Evolutionary conservation across 1,284 basidiomycete genomes (phyloP).

Genomic region (Xerocomus minutiporus): DNA sequence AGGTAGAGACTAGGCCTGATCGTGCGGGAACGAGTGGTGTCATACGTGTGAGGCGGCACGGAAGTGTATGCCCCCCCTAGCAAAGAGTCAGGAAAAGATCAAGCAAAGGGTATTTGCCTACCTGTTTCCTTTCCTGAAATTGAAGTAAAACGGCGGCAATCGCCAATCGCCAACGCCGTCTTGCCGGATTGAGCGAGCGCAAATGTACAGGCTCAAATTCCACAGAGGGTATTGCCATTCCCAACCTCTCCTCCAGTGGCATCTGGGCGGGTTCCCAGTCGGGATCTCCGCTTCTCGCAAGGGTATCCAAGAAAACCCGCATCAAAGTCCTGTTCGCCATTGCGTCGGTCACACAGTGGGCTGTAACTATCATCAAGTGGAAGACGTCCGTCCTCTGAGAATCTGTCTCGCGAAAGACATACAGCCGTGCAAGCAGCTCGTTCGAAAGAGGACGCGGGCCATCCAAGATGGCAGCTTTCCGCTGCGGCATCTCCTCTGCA

Average conservation of each 20-base stretch:
- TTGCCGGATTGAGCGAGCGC: constrained; percentile 31
- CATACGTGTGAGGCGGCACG: constrained; percentile 35
- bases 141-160: constrained; percentile 39
- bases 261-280: neutral
- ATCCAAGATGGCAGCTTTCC: constrained; percentile 1
- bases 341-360: constrained; percentile 20
- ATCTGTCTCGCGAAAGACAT: neutral
- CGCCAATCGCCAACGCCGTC: constrained; percentile 44
- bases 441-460: constrained; percentile 20
- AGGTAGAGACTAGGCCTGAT: constrained; percentile 25
- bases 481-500: constrained; percentile 10
- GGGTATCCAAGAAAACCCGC: constrained; percentile 39
- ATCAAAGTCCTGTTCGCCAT: constrained; percentile 9
- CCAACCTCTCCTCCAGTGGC: constrained; percentile 37
- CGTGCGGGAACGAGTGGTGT: constrained; percentile 38
- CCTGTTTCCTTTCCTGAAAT: constrained; percentile 20
- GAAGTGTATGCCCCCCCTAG: constrained; percentile 59
- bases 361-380: constrained; percentile 17
- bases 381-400: constrained; percentile 4
- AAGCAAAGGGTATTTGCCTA: neutral
- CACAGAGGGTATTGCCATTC: constrained; percentile 37
- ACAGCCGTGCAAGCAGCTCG: constrained; percentile 15
- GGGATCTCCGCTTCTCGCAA: neutral
- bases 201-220: constrained; percentile 34
- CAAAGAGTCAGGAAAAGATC: neutral